Base-by-base conservation (phyloP, 208 protist genomes). In the Leishmania amazonensis region DNA sequence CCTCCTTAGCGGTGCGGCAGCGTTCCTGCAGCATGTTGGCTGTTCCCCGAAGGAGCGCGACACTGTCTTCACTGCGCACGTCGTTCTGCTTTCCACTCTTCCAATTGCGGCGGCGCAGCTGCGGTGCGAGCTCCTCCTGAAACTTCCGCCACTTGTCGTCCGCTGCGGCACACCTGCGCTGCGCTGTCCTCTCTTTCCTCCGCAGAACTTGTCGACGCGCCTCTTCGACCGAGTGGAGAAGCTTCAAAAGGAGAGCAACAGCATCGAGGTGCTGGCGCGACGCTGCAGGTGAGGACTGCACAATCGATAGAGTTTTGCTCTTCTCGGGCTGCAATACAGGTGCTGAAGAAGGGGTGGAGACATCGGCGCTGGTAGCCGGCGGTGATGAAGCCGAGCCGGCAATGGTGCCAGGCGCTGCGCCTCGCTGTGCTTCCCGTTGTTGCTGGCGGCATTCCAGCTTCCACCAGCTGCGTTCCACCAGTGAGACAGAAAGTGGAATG, bases 401-500 rank as follows among this genome's bases (percentile, higher is more conserved):
- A 28, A 24, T 8, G 51, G 47, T 76, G 51, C n/a, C n/a, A 21
- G n/a, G 35, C n/a, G 73, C 19, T 57, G n/a, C 15, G 19, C 3
- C 21, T 51, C 47, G 58, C 57, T 67, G 75, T 57, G 49, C 62
- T 38, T 35, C n/a, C 24, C 65, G 62, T 65, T 81, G 45, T 1
- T 76, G 40, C 60, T 85, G 58, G 58, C 73, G 78, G 74, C 77
- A 76, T 31, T 84, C 81, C 40, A 87, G 42, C 24, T 75, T 72
- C 58, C 81, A 45, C 73, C 94, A 79, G 76, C 86, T 92, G 28
- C 93, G 87, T 76, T 96, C 93, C 58, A 96, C 67, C 74, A 95
- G 89, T 3, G 93, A 96, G 49, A 96, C 76, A 9, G 86, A 78
- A 28, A 96, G 75, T 24, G 93, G 93, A 15, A 91, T 86, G n/a